Evolutionary conservation across 345 rosid genomes (phyloP), one percentile per base, ranked within the genome.

Genomic region (Xanthoceras sorbifolium): DNA sequence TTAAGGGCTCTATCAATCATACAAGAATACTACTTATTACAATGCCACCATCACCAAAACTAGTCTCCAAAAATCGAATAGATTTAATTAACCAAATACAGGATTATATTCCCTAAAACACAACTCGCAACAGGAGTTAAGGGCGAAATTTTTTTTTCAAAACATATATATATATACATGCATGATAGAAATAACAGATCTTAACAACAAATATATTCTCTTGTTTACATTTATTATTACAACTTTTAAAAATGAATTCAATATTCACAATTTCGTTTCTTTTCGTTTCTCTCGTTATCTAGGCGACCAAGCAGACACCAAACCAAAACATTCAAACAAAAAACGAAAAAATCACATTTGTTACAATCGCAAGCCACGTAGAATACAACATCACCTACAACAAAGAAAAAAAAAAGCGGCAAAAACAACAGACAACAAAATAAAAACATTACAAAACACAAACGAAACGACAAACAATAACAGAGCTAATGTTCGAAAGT

Each of bases 231-330:
- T 20, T 9, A 22, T 6, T 55, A 55, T 55, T 22, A 55, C 10
- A 55, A 22, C n/a, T n/a, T n/a, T n/a, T 17, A 55, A 55, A 55
- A 20, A 55, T 6, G 17, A 15, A 20, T 3, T 1, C 11, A 22
- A 54, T 34, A 20, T 62, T 73, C 42, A 64, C 63, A 48, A 52
- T 65, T 72, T 34, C 9, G 10, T n/a, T n/a, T n/a, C n/a, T n/a
- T n/a, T n/a, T n/a, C n/a, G n/a, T 62, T 32, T 22, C 44, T 66
- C 38, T 60, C 48, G 34, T 20, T 76, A 7, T 61, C 57, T 26
- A 26, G 25, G 77, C 26, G 64, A 71, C 71, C 71, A 73, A 61
- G 71, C 50, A 57, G 59, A 54, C 55, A 59, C 17, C 61, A 74
- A 74, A 73, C 11, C 29, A 31, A n/a, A 22, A 63, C 6, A 11